Base-by-base conservation (phyloP, 202 grass and related monocot genomes). In the Saccharum hybrid region DNA sequence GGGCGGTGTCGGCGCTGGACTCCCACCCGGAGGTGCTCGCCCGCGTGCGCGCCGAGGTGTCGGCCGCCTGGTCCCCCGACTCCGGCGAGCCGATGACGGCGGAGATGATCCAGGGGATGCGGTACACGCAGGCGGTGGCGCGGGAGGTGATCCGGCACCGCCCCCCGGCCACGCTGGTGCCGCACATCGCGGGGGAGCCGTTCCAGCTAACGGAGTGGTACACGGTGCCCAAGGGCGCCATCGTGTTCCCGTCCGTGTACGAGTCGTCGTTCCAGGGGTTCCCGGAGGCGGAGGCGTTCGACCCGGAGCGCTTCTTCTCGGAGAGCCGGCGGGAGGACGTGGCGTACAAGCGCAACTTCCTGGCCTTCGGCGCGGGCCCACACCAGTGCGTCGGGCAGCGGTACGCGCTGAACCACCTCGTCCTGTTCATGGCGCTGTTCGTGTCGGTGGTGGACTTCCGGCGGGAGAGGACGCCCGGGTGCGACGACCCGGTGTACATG, bases 241-340 rank as follows among this genome's bases (percentile, higher is more conserved):
- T 99, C 83, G 96, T 99, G 66, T 99, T 99, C 83, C 96, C 96
- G 69, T 94, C 91, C 12, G 86, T 91, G 56, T 96, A 88, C 84
- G 96, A 99, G 75, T 99, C 96, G 54, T 94, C 96, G 11, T 94
- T 99, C 81, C 93, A 96, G 84, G 96, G 96, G 15, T 99, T 99
- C 84, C 71, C 89, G 2, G 79, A 82, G 0, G 64, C 96, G 0
- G 91, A 89, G 36, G 68, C 34, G 10, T 99, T 99, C 88, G 93
- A 99, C 72, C 96, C 96, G 60, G 96, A 96, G 0, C 89, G 96
- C 0, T 97, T 97, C 71, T 97, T 97, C 90, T 86, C 72, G 0
- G 91, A 94, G 42, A 14, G 38, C 1, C 85, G 93, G 8, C 68
- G 88, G 81, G 96, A 99, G 91, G 96, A 99, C 76, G 86, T 91